Base-by-base conservation (phyloP, 2,329 filamentous ascomycete genomes). In the Rhinocladiella similis region DNA sequence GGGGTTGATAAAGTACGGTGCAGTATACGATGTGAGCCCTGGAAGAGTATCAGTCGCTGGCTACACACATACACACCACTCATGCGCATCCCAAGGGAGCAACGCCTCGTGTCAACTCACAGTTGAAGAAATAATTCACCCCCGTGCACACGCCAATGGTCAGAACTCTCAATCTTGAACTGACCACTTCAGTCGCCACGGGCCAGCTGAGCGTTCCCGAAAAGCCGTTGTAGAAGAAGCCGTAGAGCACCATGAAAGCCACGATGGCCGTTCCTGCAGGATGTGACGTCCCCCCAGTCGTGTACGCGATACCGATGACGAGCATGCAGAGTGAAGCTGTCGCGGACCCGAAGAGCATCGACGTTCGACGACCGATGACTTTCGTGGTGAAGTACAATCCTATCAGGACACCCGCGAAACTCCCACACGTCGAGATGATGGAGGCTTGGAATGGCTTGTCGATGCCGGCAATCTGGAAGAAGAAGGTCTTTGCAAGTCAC, bases 391-490 rank as follows among this genome's bases (percentile, higher is more conserved):
- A 58, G 20, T 67, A 63, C 69, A 71, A 73, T 4, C 73, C 72
- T 20, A 66, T 33, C 0, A 48, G 62, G 56, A 73, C 74, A 45
- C 68, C 72, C n/a, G 74, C 56, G 38, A 76, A 67, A 63, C 69
- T 65, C 6, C 69, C 65, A 52, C 64, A 67, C 1, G 65, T 65
- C 39, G 63, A 68, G 57, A 69, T 65, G 10, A 68, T 63, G 25
- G 69, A 69, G 6, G 70, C 61, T 20, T 67, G 57, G 62, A 71
- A 71, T 19, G 69, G 56, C 2, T 57, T 60, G 41, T 63, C 35
- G 5, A 63, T 41, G 39, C 50, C 47, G 1, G 67, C 52, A 68
- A 67, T 63, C 57, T 74, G 67, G 65, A 86, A 86, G 70, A 86
- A 86, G 66, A 79, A 85, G 27, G 81, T 79, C 35, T 38, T 4